Base-by-base conservation (phyloP, 345 rosid genomes). In the Salix koriyanagi region DNA sequence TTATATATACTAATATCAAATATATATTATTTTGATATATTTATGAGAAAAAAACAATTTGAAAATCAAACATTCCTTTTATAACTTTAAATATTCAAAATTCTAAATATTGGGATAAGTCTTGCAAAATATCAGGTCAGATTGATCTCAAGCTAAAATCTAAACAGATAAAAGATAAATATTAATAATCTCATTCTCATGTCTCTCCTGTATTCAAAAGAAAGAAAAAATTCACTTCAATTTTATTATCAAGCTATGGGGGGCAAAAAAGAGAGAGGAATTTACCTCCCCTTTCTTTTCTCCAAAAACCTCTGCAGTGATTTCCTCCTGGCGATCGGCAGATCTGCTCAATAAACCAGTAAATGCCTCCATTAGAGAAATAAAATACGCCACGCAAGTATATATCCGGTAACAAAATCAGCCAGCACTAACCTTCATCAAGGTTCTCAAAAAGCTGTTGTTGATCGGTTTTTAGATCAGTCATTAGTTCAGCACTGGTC, bases 261-360 rank as follows among this genome's bases (percentile, higher is more conserved):
- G 4, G 2, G 0, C 18, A 16, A 16, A 7, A n/a, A 14, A 23
- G 0, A 75, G 2, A 75, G 2, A 1, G 37, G 5, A 21, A 15
- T 2, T 10, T 87, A 93, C 98, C 99, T 91, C 81, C 89, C 96
- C 76, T 90, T 96, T 42, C 98, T 98, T 78, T 91, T 96, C 89
- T 90, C 96, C 44, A 96, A 81, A 79, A 96, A 96, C 77, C 94
- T 88, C 88, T 89, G 89, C 68, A 96, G 84, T 44, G 99, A 96
- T 77, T 85, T 93, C 82, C 80, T 81, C 69, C 99, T 76, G 23
- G 89, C 86, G 50, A 90, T 84, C 1, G 98, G 96, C 76, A 96
- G 86, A 87, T 90, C 98, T 93, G 80, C 42, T 64, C 68, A 42
- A 52, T 23, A 71, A 23, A 58, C 28, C 64, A 58, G 26, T 4